These are phyloP conservation scores for Hibiscus tridactylites DNA, from an alignment of 345 rosid genomes.

Conservation along the genomic window DNA sequence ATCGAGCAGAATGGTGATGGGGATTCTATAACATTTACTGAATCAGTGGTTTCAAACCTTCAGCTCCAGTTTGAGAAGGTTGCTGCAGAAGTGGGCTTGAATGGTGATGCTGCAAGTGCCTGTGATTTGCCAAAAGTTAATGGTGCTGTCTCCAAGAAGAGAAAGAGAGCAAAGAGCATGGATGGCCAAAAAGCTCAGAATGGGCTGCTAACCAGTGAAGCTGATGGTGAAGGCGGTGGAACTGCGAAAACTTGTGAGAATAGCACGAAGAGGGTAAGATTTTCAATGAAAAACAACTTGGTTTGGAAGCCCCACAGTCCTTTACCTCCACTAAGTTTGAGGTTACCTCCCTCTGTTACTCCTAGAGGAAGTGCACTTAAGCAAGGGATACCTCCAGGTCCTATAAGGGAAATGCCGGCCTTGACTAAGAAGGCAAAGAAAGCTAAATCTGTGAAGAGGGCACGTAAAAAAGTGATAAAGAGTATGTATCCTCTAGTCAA, in stretches of 20 bases:
- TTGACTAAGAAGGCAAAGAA: conserved; percentile 35
- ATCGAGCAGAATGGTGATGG: conserved; percentile 19
- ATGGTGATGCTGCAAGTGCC: conserved; percentile 23
- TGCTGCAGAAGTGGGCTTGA: conserved; percentile 58
- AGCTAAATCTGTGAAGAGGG: conserved; percentile 38
- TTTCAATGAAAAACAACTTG: conserved; percentile 82
- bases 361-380: conserved; percentile 98
- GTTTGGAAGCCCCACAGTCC: conserved; percentile 91
- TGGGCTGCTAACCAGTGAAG: conserved; percentile 19
- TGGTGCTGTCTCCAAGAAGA: conserved; percentile 46
- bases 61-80: conserved; percentile 84
- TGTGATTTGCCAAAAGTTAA: conserved; percentile 31
- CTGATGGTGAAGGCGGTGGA: conserved; percentile 31
- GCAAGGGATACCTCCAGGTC: conserved; percentile 85
- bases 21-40: conserved; percentile 20
- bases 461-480: conserved; percentile 38
- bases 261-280: conserved; percentile 81
- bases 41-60: conserved; percentile 63
- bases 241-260: conserved; percentile 42
- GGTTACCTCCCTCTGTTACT: conserved; percentile 87
- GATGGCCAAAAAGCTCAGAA: conserved; percentile 20
- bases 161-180: conserved; percentile 62
- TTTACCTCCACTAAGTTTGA: conserved; percentile 79
- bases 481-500: conserved; percentile 32
- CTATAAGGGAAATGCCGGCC: conserved; percentile 52